Percentiles rank a stretch among this genome's conserved stretches.
Evolutionary conservation across 2,329 filamentous ascomycete species (phyloP).

Genomic region (Thermomyces lanuginosus): DNA sequence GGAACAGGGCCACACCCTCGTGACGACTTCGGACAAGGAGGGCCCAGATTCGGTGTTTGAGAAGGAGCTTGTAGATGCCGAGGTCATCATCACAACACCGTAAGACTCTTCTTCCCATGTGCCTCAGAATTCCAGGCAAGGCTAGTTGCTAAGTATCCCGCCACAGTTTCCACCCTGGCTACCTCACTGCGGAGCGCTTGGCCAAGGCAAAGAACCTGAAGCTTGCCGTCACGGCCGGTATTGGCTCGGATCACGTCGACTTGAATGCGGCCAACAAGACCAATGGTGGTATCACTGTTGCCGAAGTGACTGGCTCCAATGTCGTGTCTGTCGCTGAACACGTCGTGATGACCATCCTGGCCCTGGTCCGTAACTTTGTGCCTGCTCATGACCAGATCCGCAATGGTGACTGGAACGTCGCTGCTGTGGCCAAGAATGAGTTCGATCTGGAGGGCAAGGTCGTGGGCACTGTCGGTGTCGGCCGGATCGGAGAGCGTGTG

Average conservation of each 20-base stretch:
- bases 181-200: constrained; percentile 89
- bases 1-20: constrained; percentile 85
- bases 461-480: constrained; percentile 91
- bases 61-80: constrained; percentile 86
- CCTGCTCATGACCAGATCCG: constrained; percentile 90
- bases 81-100: constrained; percentile 98
- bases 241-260: constrained; percentile 97
- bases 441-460: constrained; percentile 96
- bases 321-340: constrained; percentile 98
- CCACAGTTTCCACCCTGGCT: constrained; percentile 84
- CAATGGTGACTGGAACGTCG: constrained; percentile 85
- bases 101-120: too few species aligned
- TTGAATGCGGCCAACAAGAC: constrained; percentile 94
- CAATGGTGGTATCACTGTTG: constrained; percentile 93
- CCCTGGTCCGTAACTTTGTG: constrained; percentile 94
- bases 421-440: constrained; percentile 92
- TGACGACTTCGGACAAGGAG: constrained; percentile 97
- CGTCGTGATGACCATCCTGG: constrained; percentile 96
- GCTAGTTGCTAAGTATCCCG: too few species aligned
- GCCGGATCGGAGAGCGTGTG: constrained; percentile 95
- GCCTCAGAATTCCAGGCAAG: too few species aligned
- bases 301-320: constrained; percentile 95
- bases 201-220: constrained; percentile 98
- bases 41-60: constrained; percentile 85
- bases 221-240: constrained; percentile 90